Conservation (phyloP, 2,329 filamentous ascomycete species). For the Fusarium longipes region DNA sequence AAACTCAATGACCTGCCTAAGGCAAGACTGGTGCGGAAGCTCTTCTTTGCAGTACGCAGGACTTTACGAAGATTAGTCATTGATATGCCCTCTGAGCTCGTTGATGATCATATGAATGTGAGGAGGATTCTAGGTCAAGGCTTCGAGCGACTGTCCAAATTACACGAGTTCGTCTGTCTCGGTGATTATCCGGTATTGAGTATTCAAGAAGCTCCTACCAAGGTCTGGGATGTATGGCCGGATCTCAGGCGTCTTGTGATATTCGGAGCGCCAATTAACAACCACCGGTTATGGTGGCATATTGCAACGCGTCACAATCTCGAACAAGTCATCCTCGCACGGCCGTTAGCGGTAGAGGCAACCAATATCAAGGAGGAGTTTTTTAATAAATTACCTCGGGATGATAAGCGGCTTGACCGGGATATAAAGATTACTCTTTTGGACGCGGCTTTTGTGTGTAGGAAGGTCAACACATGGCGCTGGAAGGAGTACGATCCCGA, state of each 20-base stretch:
- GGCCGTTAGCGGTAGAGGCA: conserved; percentile 48
- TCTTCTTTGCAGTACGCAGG: conserved; percentile 55
- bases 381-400: conserved; percentile 50
- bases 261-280: conserved; percentile 54
- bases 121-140: conserved; percentile 57
- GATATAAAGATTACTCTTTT: conserved; percentile 50
- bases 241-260: conserved; percentile 56
- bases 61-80: conserved; percentile 60
- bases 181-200: conserved; percentile 59
- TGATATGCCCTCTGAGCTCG: conserved; percentile 59
- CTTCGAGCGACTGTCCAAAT: conserved; percentile 55
- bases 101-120: conserved; percentile 56
- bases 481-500: conserved; percentile 53
- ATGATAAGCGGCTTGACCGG: conserved; percentile 43
- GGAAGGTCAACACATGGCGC: conserved; percentile 41
- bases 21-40: conserved; percentile 54
- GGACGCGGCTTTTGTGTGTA: conserved; percentile 45
- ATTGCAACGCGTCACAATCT: conserved; percentile 53
- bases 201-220: conserved; percentile 48
- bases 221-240: conserved; percentile 59
- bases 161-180: conserved; percentile 62
- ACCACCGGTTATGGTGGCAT: conserved; percentile 54
- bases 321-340: conserved; percentile 57
- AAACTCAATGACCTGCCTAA: conserved; percentile 55
- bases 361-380: conserved; percentile 57